A percentile compares a stretch with the other conserved stretches of the same genome.
Evolutionary conservation across 805 yeast species (phyloP).

Genomic region (Kazachstania africana): DNA sequence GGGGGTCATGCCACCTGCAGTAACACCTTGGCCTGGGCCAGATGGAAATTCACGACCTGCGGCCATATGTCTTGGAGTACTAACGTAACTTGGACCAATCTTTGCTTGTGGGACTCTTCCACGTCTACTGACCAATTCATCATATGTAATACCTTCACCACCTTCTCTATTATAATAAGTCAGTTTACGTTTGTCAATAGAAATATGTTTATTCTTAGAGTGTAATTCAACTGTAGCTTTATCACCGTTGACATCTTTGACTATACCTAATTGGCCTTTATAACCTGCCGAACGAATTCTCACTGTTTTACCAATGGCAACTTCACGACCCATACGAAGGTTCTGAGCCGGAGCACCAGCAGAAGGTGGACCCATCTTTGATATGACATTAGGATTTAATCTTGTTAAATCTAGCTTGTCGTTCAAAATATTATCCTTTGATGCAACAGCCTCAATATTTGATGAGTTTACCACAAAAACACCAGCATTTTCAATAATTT

Average conservation of each 20-base stretch:
- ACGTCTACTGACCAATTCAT: slow-evolving; percentile 54
- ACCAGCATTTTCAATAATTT: slow-evolving; percentile 76
- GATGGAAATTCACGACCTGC: slow-evolving; percentile 21
- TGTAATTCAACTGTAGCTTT: slow-evolving; percentile 89
- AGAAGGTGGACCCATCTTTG: slow-evolving; percentile 43
- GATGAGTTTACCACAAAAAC: slow-evolving; percentile 71
- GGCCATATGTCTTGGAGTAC: slow-evolving; percentile 26
- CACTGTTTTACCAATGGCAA: slow-evolving; percentile 71
- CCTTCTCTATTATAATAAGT: slow-evolving; percentile 54
- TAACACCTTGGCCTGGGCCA: slow-evolving; percentile 26
- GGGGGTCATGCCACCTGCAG: slow-evolving; percentile 39
- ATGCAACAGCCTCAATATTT: slow-evolving; percentile 72
- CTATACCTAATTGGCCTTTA: slow-evolving; percentile 89
- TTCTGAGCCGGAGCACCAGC: slow-evolving; percentile 38
- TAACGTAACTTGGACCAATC: slow-evolving; percentile 26
- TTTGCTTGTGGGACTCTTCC: slow-evolving; percentile 29
- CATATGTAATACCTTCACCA: slow-evolving; percentile 65
- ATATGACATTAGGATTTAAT: slow-evolving; percentile 64
- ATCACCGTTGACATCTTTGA: slow-evolving; percentile 86
- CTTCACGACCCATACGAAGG: slow-evolving; percentile 63
- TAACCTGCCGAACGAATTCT: slow-evolving; percentile 83
- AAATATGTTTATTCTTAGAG: slow-evolving; percentile 78
- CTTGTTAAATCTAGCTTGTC: slow-evolving; percentile 55
- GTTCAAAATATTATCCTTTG: slow-evolving; percentile 52
- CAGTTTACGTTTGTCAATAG: slow-evolving; percentile 69